These are phyloP conservation scores for Jatropha curcas DNA, from an alignment of 345 rosid genomes.

Conservation along the genomic window DNA sequence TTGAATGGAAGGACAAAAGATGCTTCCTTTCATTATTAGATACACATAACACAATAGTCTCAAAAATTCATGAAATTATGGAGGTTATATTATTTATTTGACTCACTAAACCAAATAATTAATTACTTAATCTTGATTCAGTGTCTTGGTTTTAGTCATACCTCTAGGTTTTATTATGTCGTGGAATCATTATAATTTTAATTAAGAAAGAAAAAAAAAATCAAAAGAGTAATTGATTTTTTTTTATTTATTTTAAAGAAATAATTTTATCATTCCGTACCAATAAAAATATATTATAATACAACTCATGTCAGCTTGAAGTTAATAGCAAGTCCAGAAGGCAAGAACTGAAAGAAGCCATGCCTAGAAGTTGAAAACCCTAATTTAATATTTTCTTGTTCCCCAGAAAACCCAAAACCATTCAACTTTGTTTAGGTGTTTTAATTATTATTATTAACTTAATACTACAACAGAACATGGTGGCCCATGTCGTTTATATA, in stretches of 20 bases:
- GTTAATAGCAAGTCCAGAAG: constrained; percentile 4
- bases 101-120: background rate
- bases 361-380: constrained; percentile 15
- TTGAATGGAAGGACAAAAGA: background rate
- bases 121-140: background rate
- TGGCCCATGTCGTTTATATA: constrained; percentile 34
- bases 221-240: background rate
- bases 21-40: background rate
- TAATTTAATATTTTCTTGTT: background rate
- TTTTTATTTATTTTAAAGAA: background rate
- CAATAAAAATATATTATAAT: too few species aligned
- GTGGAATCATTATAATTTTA: background rate
- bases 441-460: background rate
- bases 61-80: constrained; percentile 6
- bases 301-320: background rate
- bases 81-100: background rate
- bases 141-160: background rate
- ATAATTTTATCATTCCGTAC: background rate
- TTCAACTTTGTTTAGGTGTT: background rate
- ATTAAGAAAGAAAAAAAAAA: background rate
- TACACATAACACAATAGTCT: background rate
- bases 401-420: constrained; percentile 4
- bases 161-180: constrained; percentile 17
- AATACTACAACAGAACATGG: constrained; percentile 13
- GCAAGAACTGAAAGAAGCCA: constrained; percentile 8